These are phyloP conservation scores for Iris pallida DNA, from an alignment of 116 monocot species.

Conservation along the genomic window DNA sequence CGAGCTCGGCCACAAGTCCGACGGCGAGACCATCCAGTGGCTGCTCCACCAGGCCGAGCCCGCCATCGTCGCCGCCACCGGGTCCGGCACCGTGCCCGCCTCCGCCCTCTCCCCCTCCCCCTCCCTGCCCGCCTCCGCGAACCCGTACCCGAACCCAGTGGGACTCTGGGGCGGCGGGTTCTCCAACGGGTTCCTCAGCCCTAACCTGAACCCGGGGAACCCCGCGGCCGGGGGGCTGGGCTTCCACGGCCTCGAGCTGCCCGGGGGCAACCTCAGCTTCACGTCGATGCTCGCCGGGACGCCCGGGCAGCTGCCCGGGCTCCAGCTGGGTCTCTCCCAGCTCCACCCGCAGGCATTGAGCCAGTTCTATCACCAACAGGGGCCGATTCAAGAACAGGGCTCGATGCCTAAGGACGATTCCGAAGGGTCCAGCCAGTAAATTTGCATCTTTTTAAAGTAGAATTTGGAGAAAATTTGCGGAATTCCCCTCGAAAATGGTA, in stretches of 20 bases:
- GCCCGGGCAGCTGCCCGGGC: conserved; percentile 38
- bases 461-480: not conserved
- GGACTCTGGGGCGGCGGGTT: conserved; percentile 6
- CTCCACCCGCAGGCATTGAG: conserved; percentile 26
- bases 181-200: conserved; percentile 15
- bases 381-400: conserved; percentile 18
- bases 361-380: conserved; percentile 32
- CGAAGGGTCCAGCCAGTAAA: conserved; percentile 23
- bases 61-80: conserved; percentile 69
- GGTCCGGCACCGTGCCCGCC: conserved; percentile 55
- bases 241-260: conserved; percentile 21
- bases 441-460: not conserved
- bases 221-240: conserved; percentile 12
- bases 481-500: not conserved
- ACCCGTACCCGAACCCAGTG: conserved; percentile 5
- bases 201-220: not conserved
- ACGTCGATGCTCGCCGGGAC: conserved; percentile 41
- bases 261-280: conserved; percentile 36
- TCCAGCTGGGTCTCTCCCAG: conserved; percentile 57
- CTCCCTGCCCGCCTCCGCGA: not conserved
- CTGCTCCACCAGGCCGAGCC: conserved; percentile 67
- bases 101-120: conserved; percentile 42
- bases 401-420: conserved; percentile 22
- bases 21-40: conserved; percentile 81
- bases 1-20: conserved; percentile 72